Evolutionary conservation across 371 early-diverging fungal species (phyloP).

Genomic region (Nematocida minor): DNA sequence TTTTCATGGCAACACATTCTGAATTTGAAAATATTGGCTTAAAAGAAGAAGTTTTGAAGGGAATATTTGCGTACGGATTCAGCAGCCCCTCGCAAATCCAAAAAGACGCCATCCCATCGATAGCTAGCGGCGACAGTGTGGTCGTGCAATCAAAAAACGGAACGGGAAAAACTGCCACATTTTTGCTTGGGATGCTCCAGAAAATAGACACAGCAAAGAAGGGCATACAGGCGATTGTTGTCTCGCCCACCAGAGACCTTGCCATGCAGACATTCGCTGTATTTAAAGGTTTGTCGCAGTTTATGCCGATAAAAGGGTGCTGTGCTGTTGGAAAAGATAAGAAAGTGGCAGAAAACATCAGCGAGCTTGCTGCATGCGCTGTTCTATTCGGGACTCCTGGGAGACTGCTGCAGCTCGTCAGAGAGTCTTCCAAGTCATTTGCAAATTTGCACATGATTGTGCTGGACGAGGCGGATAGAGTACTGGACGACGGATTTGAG

Average conservation of each 20-base stretch:
- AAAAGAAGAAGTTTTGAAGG: slow-evolving; percentile 86
- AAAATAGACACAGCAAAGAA: slow-evolving; percentile 71
- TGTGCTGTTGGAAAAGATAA: slow-evolving; percentile 91
- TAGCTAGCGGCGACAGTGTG: slow-evolving; percentile 67
- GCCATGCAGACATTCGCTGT: slow-evolving; percentile 67
- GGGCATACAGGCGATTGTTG: slow-evolving; percentile 66
- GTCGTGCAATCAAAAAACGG: slow-evolving; percentile 88
- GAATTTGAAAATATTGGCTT: slow-evolving; percentile 64
- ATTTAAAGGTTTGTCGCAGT: slow-evolving; percentile 59
- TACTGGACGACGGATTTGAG: slow-evolving; percentile 94
- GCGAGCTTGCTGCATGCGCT: slow-evolving; percentile 69
- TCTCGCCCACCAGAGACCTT: slow-evolving; percentile 89
- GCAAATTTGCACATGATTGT: slow-evolving; percentile 81
- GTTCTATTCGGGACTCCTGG: slow-evolving; percentile 47
- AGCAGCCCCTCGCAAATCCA: slow-evolving; percentile 69
- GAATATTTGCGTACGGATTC: slow-evolving; percentile 77
- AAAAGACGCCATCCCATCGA: slow-evolving; percentile 83
- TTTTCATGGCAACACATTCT: slow-evolving; percentile 29
- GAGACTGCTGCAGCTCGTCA: slow-evolving; percentile 27
- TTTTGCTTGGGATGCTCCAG: slow-evolving; percentile 79
- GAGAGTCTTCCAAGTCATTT: slow-evolving; percentile 62
- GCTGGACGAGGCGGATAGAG: slow-evolving; percentile 96
- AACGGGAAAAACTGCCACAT: slow-evolving; percentile 94
- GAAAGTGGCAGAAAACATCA: slow-evolving; percentile 83
- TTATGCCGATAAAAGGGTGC: slow-evolving; percentile 85